These are phyloP conservation scores for Cladosporium cucumerinum DNA, from an alignment of 2,329 filamentous ascomycete genomes.

Conservation along the genomic window DNA sequence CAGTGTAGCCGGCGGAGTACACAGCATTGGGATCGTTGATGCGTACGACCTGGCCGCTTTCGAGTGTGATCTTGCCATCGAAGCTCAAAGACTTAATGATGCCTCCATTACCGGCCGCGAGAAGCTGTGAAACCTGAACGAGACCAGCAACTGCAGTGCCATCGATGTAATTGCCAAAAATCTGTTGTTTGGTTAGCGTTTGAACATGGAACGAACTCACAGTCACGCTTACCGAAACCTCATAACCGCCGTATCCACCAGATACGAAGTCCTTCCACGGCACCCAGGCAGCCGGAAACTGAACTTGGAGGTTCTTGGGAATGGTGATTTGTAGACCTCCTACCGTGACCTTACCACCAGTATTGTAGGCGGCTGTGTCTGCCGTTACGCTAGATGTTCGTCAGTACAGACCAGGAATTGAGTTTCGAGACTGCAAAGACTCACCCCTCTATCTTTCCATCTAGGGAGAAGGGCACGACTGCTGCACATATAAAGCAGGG, in stretches of 20 bases:
- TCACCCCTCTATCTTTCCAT: conserved; percentile 32
- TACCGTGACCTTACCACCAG: conserved; percentile 46
- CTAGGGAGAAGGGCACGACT: conserved; percentile 25
- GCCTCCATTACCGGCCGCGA: conserved; percentile 22
- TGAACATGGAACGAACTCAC: background rate
- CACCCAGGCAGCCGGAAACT: conserved; percentile 48
- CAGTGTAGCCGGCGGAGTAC: conserved; percentile 31
- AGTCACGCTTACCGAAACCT: conserved; percentile 26
- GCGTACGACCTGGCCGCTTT: conserved; percentile 16
- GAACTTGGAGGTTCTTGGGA: conserved; percentile 50
- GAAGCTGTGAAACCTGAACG: conserved; percentile 37
- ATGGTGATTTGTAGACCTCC: conserved; percentile 47
- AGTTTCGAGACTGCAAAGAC: background rate
- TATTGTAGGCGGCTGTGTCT: conserved; percentile 36
- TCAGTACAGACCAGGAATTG: background rate
- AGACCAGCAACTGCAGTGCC: conserved; percentile 38
- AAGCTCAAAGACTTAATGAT: conserved; percentile 10
- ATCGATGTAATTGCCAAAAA: conserved; percentile 41
- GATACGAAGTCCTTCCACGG: conserved; percentile 38
- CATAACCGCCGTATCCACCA: conserved; percentile 22
- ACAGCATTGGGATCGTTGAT: conserved; percentile 26
- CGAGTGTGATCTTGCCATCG: conserved; percentile 17
- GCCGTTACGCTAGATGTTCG: background rate
- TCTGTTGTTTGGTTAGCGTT: conserved; percentile 16
- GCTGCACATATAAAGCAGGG: conserved; percentile 1